These are phyloP conservation scores for Mucor mucedo DNA, from an alignment of 371 early-diverging fungal genomes.

Conservation along the genomic window DNA sequence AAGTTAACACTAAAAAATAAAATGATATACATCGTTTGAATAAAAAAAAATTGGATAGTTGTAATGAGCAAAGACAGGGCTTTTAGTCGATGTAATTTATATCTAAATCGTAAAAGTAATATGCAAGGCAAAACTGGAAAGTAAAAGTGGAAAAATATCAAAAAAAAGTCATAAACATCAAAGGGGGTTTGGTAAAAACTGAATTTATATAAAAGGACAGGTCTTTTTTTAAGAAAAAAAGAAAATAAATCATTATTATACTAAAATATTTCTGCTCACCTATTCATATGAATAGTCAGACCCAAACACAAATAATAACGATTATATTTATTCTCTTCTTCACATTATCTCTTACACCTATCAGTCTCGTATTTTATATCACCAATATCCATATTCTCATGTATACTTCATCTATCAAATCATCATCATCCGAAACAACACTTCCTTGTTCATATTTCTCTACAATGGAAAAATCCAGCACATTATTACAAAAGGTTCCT, in stretches of 20 bases:
- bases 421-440: neutral
- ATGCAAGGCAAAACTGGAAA: neutral
- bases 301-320: conserved; percentile 11
- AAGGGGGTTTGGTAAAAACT: conserved; percentile 8
- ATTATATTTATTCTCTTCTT: conserved; percentile 18
- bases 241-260: conserved; percentile 1
- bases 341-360: conserved; percentile 15
- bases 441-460: conserved; percentile 14
- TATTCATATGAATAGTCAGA: conserved; percentile 18
- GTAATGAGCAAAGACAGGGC: neutral
- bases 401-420: conserved; percentile 5
- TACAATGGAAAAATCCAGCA: conserved; percentile 2
- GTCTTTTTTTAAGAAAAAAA: conserved; percentile 8
- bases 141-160: neutral
- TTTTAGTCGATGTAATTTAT: neutral
- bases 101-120: neutral
- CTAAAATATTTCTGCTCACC: neutral
- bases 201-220: conserved; percentile 15
- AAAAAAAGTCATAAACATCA: conserved; percentile 2
- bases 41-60: neutral
- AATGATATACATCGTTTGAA: neutral
- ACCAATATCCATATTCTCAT: conserved; percentile 10
- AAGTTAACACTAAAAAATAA: neutral
- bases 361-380: conserved; percentile 7
- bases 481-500: conserved; percentile 12